Conservation (phyloP, 2,329 filamentous ascomycete species). For the Colletotrichum tropicale region DNA sequence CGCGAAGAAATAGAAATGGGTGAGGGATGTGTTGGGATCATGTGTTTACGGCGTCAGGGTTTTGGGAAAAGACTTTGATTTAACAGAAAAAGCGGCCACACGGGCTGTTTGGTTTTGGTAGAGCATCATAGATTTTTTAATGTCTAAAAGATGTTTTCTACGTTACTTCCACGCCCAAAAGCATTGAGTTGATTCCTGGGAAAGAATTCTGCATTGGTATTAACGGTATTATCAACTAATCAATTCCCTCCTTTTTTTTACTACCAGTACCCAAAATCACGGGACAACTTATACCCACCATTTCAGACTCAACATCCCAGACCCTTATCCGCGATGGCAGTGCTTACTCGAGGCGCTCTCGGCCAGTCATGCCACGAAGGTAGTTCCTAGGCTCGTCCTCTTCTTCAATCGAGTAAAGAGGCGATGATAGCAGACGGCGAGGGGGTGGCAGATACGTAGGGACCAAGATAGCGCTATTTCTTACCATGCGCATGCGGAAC, state of each 20-base stretch:
- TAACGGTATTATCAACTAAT: background rate
- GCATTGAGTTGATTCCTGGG: background rate
- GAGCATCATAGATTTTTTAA: background rate
- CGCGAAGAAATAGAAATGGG: background rate
- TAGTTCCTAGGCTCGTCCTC: background rate
- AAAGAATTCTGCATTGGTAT: no score
- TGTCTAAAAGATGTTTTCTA: background rate
- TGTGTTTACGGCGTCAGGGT: constrained; percentile 24
- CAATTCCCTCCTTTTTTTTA: background rate
- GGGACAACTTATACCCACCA: background rate
- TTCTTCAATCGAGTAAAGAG: background rate
- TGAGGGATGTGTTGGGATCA: no score
- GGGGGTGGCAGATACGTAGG: background rate
- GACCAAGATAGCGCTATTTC: background rate
- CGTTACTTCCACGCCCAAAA: background rate
- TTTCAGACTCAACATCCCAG: background rate
- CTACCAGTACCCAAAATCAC: background rate
- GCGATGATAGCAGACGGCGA: background rate
- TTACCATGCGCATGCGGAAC: background rate
- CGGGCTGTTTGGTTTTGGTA: background rate
- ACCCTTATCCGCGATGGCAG: background rate
- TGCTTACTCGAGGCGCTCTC: background rate
- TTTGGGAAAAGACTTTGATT: background rate
- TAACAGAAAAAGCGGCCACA: background rate
- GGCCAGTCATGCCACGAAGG: background rate